Evolutionary conservation across 495 filamentous ascomycete genomes (phyloP), one percentile per base, ranked within the genome.

Genomic region (Physcia stellaris): DNA sequence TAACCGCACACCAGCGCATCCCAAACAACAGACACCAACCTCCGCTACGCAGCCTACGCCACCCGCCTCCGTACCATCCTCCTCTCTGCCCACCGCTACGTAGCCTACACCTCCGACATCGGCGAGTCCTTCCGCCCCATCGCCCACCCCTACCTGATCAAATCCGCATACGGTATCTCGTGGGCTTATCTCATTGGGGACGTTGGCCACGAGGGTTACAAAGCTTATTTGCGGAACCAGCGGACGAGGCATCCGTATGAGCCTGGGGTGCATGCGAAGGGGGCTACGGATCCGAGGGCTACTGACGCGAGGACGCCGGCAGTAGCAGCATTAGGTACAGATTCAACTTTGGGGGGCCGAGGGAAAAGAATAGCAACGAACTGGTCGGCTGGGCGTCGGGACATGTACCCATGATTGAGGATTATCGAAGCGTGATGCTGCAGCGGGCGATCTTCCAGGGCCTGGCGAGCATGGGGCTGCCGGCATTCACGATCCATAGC

Each of bases 81-180:
- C 47, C 70, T 85, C 51, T 79, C 80, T 29, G 85, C 86, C 20
- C 90, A 98, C 54, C 81, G 90, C 52, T 96, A 98, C 57, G 84
- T 98, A 42, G 90, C 90, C 46, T 98, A 96, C 62, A 96, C 90
- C 11, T 88, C 82, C 23, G 90, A 98, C 56, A 85, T 98, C 30
- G 90, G 90, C 55, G 90, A 98, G 58, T 92, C 83, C 6, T 98
- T 98, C 61, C 79, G 90, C 4, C 90, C 90, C 3, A 70, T 96
- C 39, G 86, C 87, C 4, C 85, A 95, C 56, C 87, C 84, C 0
- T 75, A 61, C 48, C 63, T 88, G 4, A 81, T 98, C 3, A 70
- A 76, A 29, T 62, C 74, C 37, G 90, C 90, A 6, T 98, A 98
- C 57, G 88, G 73, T 39, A 65, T 98, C 40, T 92, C 83, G 16